These are phyloP conservation scores for Solanum neorickii DNA, from an alignment of 257 asterid genomes.

Conservation along the genomic window DNA sequence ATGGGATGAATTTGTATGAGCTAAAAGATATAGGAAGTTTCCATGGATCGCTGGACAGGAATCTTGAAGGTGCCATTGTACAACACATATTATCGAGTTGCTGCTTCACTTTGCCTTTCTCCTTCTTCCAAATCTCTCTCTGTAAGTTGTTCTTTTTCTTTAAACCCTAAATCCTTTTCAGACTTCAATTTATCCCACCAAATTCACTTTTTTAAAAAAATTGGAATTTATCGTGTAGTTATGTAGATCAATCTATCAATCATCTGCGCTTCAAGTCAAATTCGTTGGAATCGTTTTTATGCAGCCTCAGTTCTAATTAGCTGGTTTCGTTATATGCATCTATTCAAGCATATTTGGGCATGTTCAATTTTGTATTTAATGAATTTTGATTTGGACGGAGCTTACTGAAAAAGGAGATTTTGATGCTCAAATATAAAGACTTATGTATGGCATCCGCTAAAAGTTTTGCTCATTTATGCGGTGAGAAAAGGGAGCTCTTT, in stretches of 20 bases:
- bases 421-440: background rate
- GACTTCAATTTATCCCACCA: background rate
- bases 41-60: slow-evolving; percentile 90
- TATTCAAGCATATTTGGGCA: background rate
- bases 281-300: background rate
- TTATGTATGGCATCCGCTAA: background rate
- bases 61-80: slow-evolving; percentile 58
- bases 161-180: background rate
- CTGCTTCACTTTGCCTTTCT: slow-evolving; percentile 70
- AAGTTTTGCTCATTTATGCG: background rate
- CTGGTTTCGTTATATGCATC: background rate
- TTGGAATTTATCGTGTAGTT: too few relatives aligned
- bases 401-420: background rate
- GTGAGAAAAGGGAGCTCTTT: background rate
- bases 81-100: slow-evolving; percentile 51
- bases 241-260: background rate
- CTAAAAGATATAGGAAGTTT: background rate
- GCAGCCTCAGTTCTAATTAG: background rate
- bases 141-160: slow-evolving; percentile 28
- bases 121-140: slow-evolving; percentile 39
- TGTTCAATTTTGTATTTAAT: background rate
- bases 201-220: background rate
- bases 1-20: too few relatives aligned
- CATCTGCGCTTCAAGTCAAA: background rate
- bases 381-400: background rate